Base-by-base conservation (phyloP, 176 grass and related monocot genomes). In the Urochloa ruziziensis region DNA sequence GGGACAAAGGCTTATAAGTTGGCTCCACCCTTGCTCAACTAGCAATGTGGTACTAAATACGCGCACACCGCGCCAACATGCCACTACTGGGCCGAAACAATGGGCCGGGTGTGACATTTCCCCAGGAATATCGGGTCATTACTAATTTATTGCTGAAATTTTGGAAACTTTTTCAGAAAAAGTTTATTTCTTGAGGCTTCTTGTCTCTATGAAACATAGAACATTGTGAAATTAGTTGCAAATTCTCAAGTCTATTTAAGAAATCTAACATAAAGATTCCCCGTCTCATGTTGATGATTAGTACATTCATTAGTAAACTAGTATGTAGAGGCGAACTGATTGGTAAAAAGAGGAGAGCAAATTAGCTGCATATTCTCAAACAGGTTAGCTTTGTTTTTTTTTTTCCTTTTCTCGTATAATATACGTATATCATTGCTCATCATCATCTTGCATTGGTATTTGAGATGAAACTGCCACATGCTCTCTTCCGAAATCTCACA, bases 381-480 rank as follows among this genome's bases (percentile, higher is more conserved):
- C n/a, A 58, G 23, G 25, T 58, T 58, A 58, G 23, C 23, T 56
- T 18, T 25, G 6, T 2, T 2, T 5, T 2, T 14, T 7, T 4
- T 60, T 39, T 62, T 60, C 23, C 23, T 57, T 58, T 58, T 12
- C 4, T 19, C 10, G 35, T 16, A 23, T 28, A 49, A 85, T 13
- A n/a, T n/a, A n/a, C n/a, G 23, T 33, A 51, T 28, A 9, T 17
- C 75, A 73, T 72, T 37, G 52, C 70, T 85, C 40, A 78, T 39
- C 46, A 18, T 46, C 23, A 49, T 85, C 37, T 46, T 67, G 10
- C 73, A 68, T 18, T 39, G 36, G 24, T 52, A 34, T 14, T 12
- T 13, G 39, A n/a, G 27, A 18, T 29, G 14, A 16, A 48, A 32
- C 7, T 73, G 30, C 8, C 10, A 42, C 21, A 28, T 36, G 52